These are phyloP conservation scores for Viola pubescens DNA, from an alignment of 441 rosid genomes.

Conservation along the genomic window DNA sequence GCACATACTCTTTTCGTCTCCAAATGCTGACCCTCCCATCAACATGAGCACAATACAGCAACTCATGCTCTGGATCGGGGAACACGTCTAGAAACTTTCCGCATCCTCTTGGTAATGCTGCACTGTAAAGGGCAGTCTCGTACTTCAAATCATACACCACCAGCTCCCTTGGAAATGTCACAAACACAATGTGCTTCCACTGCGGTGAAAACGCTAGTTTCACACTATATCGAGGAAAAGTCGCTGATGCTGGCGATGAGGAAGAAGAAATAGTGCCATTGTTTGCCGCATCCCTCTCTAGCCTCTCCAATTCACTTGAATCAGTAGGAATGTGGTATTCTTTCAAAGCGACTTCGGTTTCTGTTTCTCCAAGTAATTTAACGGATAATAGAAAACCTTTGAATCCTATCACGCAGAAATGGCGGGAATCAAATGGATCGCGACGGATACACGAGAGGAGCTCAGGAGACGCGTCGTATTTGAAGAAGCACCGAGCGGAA, in stretches of 20 bases:
- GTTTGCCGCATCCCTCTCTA: constrained; percentile 57
- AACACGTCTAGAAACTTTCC: constrained; percentile 77
- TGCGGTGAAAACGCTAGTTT: constrained; percentile 77
- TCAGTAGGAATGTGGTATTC: constrained; percentile 58
- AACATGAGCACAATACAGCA: constrained; percentile 76
- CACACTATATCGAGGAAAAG: constrained; percentile 55
- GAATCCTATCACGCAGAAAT: constrained; percentile 63
- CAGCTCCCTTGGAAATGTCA: constrained; percentile 83
- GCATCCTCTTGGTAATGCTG: constrained; percentile 79
- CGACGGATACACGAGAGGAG: constrained; percentile 72
- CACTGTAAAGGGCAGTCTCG: constrained; percentile 47
- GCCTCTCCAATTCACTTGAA: constrained; percentile 44
- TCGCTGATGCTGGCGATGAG: constrained; percentile 65
- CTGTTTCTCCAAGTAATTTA: constrained; percentile 57
- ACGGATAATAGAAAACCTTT: constrained; percentile 69
- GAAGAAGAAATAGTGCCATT: constrained; percentile 29
- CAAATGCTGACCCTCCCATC: constrained; percentile 93
- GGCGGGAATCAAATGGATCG: constrained; percentile 87
- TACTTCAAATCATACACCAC: constrained; percentile 87
- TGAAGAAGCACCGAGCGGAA: constrained; percentile 48
- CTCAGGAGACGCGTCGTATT: constrained; percentile 74
- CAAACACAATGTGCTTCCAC: constrained; percentile 73
- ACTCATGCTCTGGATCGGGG: constrained; percentile 72
- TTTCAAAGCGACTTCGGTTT: constrained; percentile 52
- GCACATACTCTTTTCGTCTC: constrained; percentile 80